Conservation (phyloP, 2,329 filamentous ascomycete genomes). For the Domatiomyces catenatus region DNA sequence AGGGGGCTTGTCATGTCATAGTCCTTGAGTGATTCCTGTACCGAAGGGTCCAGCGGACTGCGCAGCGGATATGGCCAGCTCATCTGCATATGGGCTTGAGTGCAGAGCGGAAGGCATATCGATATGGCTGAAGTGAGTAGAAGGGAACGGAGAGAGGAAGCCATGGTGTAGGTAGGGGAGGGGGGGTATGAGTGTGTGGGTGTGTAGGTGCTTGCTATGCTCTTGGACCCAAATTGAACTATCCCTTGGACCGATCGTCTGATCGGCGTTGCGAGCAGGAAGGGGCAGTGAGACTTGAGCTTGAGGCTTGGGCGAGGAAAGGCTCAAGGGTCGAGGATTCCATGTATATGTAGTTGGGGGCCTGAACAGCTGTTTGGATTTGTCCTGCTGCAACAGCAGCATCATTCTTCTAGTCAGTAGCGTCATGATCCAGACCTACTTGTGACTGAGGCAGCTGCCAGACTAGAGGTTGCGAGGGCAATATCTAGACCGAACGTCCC, state of each 20-base stretch:
- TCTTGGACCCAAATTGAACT: background rate
- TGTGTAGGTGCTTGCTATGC: too few relatives aligned
- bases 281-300: background rate
- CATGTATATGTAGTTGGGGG: background rate
- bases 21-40: slow-evolving; percentile 38
- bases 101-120: slow-evolving; percentile 10
- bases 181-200: background rate
- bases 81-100: slow-evolving; percentile 39
- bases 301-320: background rate
- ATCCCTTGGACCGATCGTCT: background rate
- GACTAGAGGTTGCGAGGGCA: background rate
- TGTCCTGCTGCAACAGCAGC: background rate
- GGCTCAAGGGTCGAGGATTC: background rate
- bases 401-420: background rate
- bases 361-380: background rate
- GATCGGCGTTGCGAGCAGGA: background rate
- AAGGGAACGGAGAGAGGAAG: slow-evolving; percentile 1
- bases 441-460: background rate
- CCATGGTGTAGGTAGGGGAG: slow-evolving; percentile 3
- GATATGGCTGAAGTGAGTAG: slow-evolving; percentile 6
- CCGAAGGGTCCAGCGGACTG: slow-evolving; percentile 34
- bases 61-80: slow-evolving; percentile 38
- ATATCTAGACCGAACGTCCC: background rate
- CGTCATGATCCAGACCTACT: background rate
- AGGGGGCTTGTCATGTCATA: slow-evolving; percentile 60